These are phyloP conservation scores for Colletotrichum scovillei DNA, from an alignment of 2,329 filamentous ascomycete genomes.

Conservation along the genomic window DNA sequence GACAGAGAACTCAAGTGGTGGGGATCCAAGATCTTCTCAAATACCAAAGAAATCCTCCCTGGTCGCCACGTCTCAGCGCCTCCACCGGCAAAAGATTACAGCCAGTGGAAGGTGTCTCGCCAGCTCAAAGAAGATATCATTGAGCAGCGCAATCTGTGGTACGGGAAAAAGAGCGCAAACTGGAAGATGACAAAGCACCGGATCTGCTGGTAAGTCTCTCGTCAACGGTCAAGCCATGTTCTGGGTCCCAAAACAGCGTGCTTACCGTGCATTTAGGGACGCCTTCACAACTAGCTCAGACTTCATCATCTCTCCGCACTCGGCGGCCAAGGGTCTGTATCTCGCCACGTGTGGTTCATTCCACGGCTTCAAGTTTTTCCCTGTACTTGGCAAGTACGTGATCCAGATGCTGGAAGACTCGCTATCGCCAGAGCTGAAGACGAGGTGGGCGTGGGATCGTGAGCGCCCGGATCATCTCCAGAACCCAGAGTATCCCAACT, in stretches of 20 bases:
- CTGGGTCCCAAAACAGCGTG: not conserved
- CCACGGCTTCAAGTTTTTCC: constrained; percentile 77
- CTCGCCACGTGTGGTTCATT: constrained; percentile 74
- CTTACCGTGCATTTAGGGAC: constrained; percentile 60
- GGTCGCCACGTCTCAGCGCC: constrained; percentile 67
- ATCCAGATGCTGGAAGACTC: constrained; percentile 63
- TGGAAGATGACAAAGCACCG: constrained; percentile 73
- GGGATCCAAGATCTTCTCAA: constrained; percentile 70
- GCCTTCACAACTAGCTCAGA: constrained; percentile 71
- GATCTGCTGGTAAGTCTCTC: constrained; percentile 71
- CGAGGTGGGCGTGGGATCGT: constrained; percentile 70
- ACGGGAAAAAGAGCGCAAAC: constrained; percentile 63
- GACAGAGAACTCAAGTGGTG: constrained; percentile 68
- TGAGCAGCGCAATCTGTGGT: constrained; percentile 68
- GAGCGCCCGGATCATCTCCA: constrained; percentile 63
- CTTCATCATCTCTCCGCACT: constrained; percentile 71
- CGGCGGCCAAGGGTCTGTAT: constrained; percentile 63
- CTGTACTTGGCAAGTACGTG: constrained; percentile 71
- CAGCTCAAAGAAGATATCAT: constrained; percentile 68
- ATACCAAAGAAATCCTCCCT: constrained; percentile 63
- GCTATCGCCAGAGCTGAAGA: constrained; percentile 54
- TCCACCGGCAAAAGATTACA: constrained; percentile 66
- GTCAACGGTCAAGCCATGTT: not conserved
- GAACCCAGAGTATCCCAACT: constrained; percentile 67
- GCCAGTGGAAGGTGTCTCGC: constrained; percentile 70